Evolutionary conservation across 441 rosid genomes (phyloP).

Genomic region (Arabidopsis lyrata): DNA sequence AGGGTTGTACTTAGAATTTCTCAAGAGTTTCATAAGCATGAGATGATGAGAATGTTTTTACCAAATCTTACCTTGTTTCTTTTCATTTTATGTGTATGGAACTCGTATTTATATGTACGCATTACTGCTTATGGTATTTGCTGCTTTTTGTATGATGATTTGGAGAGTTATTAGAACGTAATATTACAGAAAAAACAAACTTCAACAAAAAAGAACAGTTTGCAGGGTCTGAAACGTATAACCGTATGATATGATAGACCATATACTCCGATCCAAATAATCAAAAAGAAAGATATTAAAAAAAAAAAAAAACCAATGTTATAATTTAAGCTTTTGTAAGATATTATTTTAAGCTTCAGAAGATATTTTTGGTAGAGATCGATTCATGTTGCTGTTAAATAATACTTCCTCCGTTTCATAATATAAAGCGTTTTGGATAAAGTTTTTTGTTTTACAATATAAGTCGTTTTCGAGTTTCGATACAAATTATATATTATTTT

Average conservation of each 20-base stretch:
- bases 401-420: too few species aligned
- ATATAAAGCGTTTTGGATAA: too few species aligned
- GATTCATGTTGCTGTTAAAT: too few species aligned
- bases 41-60: constrained; percentile 15
- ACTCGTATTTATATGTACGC: neutral
- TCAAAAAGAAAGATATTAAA: neutral
- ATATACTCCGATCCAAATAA: neutral
- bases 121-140: constrained; percentile 9
- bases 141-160: neutral
- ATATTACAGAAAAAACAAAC: neutral
- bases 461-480: too few species aligned
- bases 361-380: too few species aligned
- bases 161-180: neutral
- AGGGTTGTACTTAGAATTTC: constrained; percentile 6
- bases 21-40: constrained; percentile 18
- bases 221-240: constrained; percentile 1
- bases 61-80: constrained; percentile 4
- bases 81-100: constrained; percentile 30
- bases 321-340: neutral
- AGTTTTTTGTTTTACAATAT: too few species aligned
- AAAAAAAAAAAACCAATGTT: too few species aligned
- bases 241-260: neutral
- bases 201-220: neutral
- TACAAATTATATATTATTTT: too few species aligned
- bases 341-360: neutral